Base-by-base conservation (phyloP, 1,284 basidiomycete genomes). In the Baeospora myosura region DNA sequence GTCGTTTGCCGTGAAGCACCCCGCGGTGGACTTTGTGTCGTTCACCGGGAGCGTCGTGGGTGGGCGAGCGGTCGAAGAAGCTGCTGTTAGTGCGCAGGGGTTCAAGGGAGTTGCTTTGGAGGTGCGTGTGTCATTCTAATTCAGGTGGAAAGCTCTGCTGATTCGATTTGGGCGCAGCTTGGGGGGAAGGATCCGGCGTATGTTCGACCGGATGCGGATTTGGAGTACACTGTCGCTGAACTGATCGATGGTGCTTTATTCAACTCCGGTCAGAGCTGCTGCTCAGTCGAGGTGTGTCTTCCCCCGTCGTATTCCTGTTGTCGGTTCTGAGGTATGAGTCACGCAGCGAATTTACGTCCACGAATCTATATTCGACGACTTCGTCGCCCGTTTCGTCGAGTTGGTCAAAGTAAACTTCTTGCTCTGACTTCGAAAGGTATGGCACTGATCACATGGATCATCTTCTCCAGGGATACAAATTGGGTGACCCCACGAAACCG, bases 141-240 rank as follows among this genome's bases (percentile, higher is more conserved):
- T 33, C 21, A 20, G 16, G 14, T 20, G 14, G 35, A 36, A 5
- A 8, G 2, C 16, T 4, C 23, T 36, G 14, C 22, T 40, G 38
- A 33, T 35, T 29, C 26, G 7, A 31, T 20, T 22, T 34, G 53
- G n/a, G 21, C 33, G 16, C 68, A 98, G 82, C 77, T 98, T 12
- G 94, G 94, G 3, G 94, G 94, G 1, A 97, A 97, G 63, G 93
- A 97, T 57, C 90, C 94, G 5, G 94, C 94, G 0, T 98, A 96
- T 55, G 92, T 97, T 5, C 72, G 91, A 22, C 64, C 74, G 1
- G 93, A 97, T 56, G 92, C 86, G 1, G 81, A 97, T 62, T 57
- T 95, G 3, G 75, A 78, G 24, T 96, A 87, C 58, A 86, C 90
- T 0, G 85, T 81, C 2, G 75, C 76, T 18, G 84, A 97, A 57